Conservation (phyloP, 2,329 filamentous ascomycete genomes). For the Alternaria burnsii region DNA sequence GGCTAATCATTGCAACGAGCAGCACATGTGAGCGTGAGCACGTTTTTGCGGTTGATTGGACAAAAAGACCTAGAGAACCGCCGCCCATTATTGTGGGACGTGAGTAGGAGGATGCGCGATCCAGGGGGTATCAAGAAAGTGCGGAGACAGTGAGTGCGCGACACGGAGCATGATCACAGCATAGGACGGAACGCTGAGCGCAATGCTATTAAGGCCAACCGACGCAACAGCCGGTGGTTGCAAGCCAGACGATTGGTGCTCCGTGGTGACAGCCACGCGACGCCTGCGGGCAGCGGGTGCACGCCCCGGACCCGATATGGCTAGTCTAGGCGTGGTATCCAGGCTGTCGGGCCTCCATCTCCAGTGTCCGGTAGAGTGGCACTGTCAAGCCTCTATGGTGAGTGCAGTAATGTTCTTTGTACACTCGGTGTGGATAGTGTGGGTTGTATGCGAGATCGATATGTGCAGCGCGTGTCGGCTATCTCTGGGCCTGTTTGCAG, state of each 20-base stretch:
- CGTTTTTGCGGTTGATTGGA: conserved; percentile 27
- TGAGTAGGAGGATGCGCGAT: not conserved
- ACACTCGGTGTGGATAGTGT: conserved; percentile 36
- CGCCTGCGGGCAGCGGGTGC: conserved; percentile 42
- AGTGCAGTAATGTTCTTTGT: conserved; percentile 39
- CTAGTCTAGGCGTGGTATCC: conserved; percentile 39
- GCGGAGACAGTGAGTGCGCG: not conserved
- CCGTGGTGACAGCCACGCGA: conserved; percentile 34
- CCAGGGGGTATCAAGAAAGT: not conserved
- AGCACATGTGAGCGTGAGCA: conserved; percentile 30
- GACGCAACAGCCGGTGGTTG: conserved; percentile 37
- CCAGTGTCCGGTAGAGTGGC: conserved; percentile 48
- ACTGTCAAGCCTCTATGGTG: conserved; percentile 46
- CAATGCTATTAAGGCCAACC: conserved; percentile 22
- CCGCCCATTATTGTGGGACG: not conserved
- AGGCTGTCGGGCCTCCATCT: conserved; percentile 39
- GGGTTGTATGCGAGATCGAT: conserved; percentile 19
- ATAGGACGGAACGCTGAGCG: conserved; percentile 11
- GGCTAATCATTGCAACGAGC: conserved; percentile 9
- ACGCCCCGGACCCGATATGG: conserved; percentile 32
- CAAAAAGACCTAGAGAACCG: not conserved
- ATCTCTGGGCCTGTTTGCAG: not conserved
- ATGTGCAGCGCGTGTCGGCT: not conserved
- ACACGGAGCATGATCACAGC: conserved; percentile 6
- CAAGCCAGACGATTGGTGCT: conserved; percentile 33